Conservation (phyloP, 352 stramenopile genomes). For the Pythium phragmiticola region DNA sequence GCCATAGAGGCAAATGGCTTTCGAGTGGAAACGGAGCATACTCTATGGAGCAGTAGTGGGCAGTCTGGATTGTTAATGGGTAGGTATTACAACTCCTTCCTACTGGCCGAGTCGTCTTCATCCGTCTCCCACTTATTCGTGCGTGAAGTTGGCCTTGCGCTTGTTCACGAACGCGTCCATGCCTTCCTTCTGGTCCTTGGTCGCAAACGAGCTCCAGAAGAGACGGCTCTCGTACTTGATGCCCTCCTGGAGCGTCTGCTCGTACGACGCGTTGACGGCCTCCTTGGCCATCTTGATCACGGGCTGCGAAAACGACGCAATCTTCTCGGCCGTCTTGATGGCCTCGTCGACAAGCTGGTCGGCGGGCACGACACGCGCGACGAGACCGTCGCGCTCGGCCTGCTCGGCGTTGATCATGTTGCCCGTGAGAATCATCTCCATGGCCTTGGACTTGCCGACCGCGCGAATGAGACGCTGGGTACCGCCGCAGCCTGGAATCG, state of each 20-base stretch:
- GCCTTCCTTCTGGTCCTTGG: conserved; percentile 92
- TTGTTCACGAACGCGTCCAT: conserved; percentile 99
- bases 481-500: conserved; percentile 96
- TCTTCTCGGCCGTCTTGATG: conserved; percentile 95
- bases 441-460: conserved; percentile 98
- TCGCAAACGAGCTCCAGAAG: conserved; percentile 98
- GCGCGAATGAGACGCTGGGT: conserved; percentile 97
- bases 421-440: conserved; percentile 99
- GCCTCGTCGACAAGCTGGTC: conserved; percentile 93
- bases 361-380: conserved; percentile 91
- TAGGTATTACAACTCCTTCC: neutral
- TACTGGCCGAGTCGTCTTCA: neutral
- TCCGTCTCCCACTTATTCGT: conserved; percentile 74
- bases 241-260: conserved; percentile 93
- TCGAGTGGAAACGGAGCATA: neutral
- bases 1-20: neutral
- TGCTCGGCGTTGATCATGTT: conserved; percentile 96
- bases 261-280: conserved; percentile 91
- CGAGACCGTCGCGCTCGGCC: conserved; percentile 92
- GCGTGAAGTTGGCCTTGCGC: conserved; percentile 92
- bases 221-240: conserved; percentile 96
- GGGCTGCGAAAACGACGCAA: conserved; percentile 94
- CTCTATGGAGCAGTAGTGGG: neutral
- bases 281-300: conserved; percentile 98
- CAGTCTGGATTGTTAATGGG: neutral